phyloP scores from a whole-genome alignment of 352 stramenopile species.

The Globisporangium abappressorium region DNA sequence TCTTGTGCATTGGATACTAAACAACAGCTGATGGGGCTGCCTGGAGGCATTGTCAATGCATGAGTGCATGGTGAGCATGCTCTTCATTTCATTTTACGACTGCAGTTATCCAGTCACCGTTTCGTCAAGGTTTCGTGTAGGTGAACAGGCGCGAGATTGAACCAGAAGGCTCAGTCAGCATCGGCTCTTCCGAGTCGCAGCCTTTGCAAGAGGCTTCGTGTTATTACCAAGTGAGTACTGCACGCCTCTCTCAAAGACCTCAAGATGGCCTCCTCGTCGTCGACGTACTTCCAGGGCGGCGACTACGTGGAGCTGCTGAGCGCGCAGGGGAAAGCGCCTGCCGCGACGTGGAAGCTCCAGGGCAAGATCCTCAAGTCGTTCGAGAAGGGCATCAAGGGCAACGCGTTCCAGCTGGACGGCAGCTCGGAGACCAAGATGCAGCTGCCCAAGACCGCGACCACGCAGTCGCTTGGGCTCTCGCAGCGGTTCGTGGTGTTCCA shows the following conservation, averaged over 20 bases:
- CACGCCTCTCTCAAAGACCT: neutral
- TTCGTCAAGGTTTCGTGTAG: neutral
- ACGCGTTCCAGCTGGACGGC: slow-evolving; percentile 76
- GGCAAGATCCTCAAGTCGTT: slow-evolving; percentile 81
- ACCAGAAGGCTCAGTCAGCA: neutral
- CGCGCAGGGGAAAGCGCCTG: slow-evolving; percentile 70
- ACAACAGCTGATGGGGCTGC: neutral
- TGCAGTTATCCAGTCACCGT: neutral
- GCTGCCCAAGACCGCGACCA: slow-evolving; percentile 53
- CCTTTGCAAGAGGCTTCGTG: neutral
- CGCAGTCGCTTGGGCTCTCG: slow-evolving; percentile 47
- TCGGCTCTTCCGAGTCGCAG: neutral
- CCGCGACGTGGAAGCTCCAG: slow-evolving; percentile 63
- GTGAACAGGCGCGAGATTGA: neutral
- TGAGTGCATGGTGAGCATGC: neutral
- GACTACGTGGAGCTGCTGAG: slow-evolving; percentile 81
- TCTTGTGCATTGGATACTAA: neutral
- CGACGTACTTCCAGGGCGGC: slow-evolving; percentile 73
- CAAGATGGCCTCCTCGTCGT: neutral
- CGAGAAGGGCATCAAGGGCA: slow-evolving; percentile 77
- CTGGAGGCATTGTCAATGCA: neutral
- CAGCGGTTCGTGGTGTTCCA: slow-evolving; percentile 80
- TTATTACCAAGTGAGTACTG: neutral
- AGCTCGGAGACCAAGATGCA: slow-evolving; percentile 79
- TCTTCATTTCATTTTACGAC: neutral